A percentile compares a stretch with the other conserved stretches of the same genome.
Conservation (phyloP, 441 rosid species). For the Aquilaria agallochum region DNA sequence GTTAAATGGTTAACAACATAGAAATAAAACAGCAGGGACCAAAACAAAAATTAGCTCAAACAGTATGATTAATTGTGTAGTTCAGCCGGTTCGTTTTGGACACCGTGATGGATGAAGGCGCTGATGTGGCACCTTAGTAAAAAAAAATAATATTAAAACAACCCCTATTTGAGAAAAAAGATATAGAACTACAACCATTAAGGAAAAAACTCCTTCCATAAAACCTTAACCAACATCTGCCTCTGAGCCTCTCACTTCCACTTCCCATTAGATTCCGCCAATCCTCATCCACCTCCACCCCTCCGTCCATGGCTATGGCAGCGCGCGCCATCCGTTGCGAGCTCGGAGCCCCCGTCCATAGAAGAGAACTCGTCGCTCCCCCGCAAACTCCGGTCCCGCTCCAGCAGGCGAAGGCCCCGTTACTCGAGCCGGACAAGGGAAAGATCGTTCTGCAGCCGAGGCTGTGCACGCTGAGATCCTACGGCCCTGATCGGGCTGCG, state of each 20-base stretch:
- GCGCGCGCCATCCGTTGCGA: slow-evolving; percentile 48
- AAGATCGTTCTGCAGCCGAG: slow-evolving; percentile 80
- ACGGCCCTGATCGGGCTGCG: slow-evolving; percentile 55
- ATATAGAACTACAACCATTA: too few species aligned
- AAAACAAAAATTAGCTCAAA: too few species aligned
- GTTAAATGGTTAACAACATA: too few species aligned
- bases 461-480: slow-evolving; percentile 79
- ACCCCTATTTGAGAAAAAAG: too few species aligned
- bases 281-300: slow-evolving; percentile 12
- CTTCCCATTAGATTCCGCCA: background rate
- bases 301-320: slow-evolving; percentile 39
- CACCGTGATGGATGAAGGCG: too few species aligned
- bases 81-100: too few species aligned
- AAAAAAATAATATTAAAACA: too few species aligned
- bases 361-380: slow-evolving; percentile 28
- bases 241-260: background rate
- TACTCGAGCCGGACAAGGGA: slow-evolving; percentile 30
- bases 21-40: too few species aligned
- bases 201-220: too few species aligned
- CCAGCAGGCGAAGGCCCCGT: slow-evolving; percentile 26
- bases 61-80: too few species aligned
- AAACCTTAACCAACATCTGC: background rate
- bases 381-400: slow-evolving; percentile 8
- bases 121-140: too few species aligned
- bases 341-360: slow-evolving; percentile 12